phyloP scores from a whole-genome alignment of 768 basidiomycete genomes.

The Auricularia sp. region DNA sequence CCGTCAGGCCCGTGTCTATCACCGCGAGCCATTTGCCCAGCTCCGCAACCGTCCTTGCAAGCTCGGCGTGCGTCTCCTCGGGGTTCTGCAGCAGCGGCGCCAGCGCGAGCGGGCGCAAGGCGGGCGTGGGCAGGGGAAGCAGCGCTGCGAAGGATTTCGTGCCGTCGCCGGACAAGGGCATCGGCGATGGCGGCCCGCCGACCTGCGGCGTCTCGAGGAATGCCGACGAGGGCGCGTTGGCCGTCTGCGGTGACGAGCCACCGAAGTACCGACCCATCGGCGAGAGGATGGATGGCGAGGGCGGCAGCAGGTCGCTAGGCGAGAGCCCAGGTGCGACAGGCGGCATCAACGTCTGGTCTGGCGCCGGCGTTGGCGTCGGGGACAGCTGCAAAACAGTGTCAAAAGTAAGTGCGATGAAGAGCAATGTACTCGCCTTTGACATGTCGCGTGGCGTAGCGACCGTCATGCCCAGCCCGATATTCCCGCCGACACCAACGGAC shows the following conservation, averaged over 20 bases:
- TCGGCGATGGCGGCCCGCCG: not conserved
- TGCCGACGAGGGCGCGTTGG: not conserved
- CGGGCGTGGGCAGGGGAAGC: constrained; percentile 10
- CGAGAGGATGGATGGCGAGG: constrained; percentile 48
- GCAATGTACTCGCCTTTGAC: not conserved
- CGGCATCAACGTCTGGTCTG: not conserved
- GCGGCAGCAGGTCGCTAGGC: constrained; percentile 51
- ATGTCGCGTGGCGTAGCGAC: too few relatives aligned
- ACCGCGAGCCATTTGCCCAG: constrained; percentile 66
- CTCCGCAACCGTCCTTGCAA: constrained; percentile 64
- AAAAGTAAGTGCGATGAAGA: not conserved
- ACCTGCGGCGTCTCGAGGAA: not conserved
- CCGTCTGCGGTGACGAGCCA: not conserved
- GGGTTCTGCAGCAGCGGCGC: constrained; percentile 38
- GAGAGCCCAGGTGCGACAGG: not conserved
- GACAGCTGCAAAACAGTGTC: not conserved
- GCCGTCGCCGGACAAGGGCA: not conserved
- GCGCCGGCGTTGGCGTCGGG: not conserved
- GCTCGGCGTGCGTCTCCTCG: constrained; percentile 54
- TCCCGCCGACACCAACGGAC: too few relatives aligned
- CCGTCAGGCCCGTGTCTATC: constrained; percentile 61
- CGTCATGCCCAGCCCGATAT: too few relatives aligned
- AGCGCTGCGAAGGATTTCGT: not conserved
- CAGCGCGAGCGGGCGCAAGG: constrained; percentile 60
- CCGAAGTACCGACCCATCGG: constrained; percentile 28